These are phyloP conservation scores for Triticum turgidum DNA, from an alignment of 176 grass and related monocot species.

Conservation along the genomic window DNA sequence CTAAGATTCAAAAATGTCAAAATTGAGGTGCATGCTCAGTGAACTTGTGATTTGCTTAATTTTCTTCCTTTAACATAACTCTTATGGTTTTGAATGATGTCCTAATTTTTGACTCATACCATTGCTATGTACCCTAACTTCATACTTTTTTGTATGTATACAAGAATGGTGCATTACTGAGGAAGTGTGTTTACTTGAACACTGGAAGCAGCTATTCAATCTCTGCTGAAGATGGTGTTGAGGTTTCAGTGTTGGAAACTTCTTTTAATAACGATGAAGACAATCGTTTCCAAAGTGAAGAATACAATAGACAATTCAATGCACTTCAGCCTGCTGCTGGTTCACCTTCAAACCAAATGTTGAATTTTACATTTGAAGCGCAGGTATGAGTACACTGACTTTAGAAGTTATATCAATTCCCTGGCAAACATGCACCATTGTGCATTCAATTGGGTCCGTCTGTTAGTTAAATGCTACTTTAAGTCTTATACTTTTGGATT, in stretches of 20 bases:
- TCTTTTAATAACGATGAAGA: conserved; percentile 47
- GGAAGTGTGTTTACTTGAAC: conserved; percentile 86
- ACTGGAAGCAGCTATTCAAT: conserved; percentile 88
- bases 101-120: neutral
- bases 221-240: conserved; percentile 77
- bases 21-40: conserved; percentile 77
- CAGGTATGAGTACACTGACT: conserved; percentile 53
- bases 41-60: conserved; percentile 19
- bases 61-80: conserved; percentile 4
- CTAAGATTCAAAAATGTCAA: conserved; percentile 96
- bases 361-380: conserved; percentile 89
- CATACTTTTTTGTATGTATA: conserved; percentile 21
- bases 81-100: neutral
- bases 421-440: neutral
- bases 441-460: neutral
- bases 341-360: conserved; percentile 47
- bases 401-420: conserved; percentile 5
- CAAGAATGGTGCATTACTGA: conserved; percentile 79
- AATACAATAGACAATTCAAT: conserved; percentile 42
- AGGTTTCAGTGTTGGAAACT: conserved; percentile 82
- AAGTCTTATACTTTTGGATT: neutral
- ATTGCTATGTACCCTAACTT: conserved; percentile 7
- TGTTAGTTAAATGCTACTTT: conserved; percentile 11
- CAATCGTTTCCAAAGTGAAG: conserved; percentile 35
- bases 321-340: conserved; percentile 34